These are phyloP conservation scores for Penicillium tannophilum DNA, from an alignment of 495 filamentous ascomycete species.

Conservation along the genomic window DNA sequence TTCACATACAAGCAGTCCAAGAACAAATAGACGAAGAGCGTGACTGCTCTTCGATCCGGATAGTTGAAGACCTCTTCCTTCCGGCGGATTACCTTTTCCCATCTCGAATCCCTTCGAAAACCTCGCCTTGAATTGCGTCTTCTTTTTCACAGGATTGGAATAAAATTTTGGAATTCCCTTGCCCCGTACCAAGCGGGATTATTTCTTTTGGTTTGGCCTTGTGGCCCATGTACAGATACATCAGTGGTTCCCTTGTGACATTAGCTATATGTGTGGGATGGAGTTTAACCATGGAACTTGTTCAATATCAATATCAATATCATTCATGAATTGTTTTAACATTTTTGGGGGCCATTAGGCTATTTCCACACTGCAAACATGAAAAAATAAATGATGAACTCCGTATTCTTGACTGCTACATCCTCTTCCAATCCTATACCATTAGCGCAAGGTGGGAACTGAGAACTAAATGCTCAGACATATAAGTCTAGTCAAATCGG, in stretches of 20 bases:
- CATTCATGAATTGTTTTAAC: constrained; percentile 13
- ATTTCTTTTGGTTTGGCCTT: constrained; percentile 19
- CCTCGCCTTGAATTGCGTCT: neutral
- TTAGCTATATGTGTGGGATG: constrained; percentile 32
- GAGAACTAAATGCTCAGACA: neutral
- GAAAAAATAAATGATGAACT: constrained; percentile 5
- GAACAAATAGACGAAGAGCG: constrained; percentile 58
- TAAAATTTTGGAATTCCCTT: neutral
- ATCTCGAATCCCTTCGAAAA: neutral
- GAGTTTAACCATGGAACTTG: constrained; percentile 29
- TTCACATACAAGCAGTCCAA: constrained; percentile 81
- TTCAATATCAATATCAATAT: constrained; percentile 15
- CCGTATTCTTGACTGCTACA: neutral
- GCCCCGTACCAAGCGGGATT: neutral
- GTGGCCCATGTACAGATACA: constrained; percentile 36
- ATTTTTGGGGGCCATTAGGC: neutral
- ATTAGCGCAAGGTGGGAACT: constrained; percentile 5
- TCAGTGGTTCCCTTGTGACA: constrained; percentile 25
- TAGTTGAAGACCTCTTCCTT: constrained; percentile 7
- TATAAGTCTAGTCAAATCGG: neutral
- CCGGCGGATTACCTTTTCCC: neutral
- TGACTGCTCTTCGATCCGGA: constrained; percentile 8
- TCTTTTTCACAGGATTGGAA: neutral
- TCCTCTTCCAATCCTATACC: neutral
- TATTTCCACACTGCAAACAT: neutral